phyloP scores from a whole-genome alignment of 2,329 filamentous ascomycete species.

The Xylaria sp. region DNA sequence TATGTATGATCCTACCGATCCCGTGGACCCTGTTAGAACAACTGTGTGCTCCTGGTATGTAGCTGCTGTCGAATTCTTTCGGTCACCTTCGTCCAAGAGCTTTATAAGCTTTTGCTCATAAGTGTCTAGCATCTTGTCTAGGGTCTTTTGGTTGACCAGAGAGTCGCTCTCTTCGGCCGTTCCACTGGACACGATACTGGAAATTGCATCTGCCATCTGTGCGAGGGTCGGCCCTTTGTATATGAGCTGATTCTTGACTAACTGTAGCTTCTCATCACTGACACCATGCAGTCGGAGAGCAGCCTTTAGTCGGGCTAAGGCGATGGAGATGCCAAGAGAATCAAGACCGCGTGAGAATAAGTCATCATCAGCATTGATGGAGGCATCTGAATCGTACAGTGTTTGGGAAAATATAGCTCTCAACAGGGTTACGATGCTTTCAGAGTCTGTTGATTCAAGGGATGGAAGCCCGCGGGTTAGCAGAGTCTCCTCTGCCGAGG shows the following conservation, averaged over 20 bases:
- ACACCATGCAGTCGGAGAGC: conserved; percentile 22
- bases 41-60: background rate
- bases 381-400: conserved; percentile 34
- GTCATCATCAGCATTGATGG: conserved; percentile 21
- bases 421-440: conserved; percentile 21
- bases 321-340: conserved; percentile 20
- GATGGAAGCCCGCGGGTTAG: conserved; percentile 33
- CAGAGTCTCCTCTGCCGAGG: conserved; percentile 37
- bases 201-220: conserved; percentile 17
- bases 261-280: conserved; percentile 1
- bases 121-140: conserved; percentile 9
- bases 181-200: conserved; percentile 1
- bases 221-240: conserved; percentile 22
- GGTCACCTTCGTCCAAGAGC: background rate
- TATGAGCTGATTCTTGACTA: conserved; percentile 16
- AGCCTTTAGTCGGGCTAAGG: conserved; percentile 25
- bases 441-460: conserved; percentile 23
- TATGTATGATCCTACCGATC: conserved; percentile 33
- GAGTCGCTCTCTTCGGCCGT: background rate
- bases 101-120: conserved; percentile 13
- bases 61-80: background rate
- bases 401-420: conserved; percentile 14
- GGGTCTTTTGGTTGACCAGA: background rate
- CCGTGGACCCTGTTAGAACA: conserved; percentile 30
- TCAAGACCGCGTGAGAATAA: conserved; percentile 24